Evolutionary conservation across 208 protist genomes (phyloP).

Genomic region (Porcisia hertigi): DNA sequence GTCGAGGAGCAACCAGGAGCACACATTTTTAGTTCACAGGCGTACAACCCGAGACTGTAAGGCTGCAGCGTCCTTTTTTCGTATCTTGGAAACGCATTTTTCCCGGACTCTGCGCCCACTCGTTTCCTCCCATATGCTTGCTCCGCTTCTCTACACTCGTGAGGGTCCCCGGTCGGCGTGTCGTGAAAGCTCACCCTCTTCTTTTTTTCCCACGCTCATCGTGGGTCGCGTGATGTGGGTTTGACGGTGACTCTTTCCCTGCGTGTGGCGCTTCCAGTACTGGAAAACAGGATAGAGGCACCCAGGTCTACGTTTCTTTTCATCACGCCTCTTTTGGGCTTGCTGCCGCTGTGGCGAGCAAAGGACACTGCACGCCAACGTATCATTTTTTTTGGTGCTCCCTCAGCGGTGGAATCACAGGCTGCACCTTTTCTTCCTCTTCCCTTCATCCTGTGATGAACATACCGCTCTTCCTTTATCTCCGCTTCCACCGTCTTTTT

Average conservation of each 20-base stretch:
- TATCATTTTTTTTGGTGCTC: not conserved
- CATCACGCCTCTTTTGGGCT: not conserved
- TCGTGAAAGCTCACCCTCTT: not conserved
- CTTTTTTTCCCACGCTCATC: constrained; percentile 3
- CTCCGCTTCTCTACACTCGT: not conserved
- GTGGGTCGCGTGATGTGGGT: not conserved
- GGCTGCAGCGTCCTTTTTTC: not conserved
- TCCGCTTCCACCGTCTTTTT: not conserved
- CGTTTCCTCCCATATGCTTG: not conserved
- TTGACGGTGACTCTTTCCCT: not conserved
- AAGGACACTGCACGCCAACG: not conserved
- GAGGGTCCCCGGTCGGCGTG: not conserved
- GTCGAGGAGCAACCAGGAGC: not conserved
- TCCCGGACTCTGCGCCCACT: not conserved
- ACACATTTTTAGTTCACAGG: not conserved
- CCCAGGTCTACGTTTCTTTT: not conserved
- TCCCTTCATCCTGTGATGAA: not conserved
- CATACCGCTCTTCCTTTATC: constrained; percentile 7
- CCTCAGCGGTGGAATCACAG: not conserved
- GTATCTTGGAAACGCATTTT: not conserved
- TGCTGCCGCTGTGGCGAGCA: not conserved
- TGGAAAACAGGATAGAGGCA: not conserved
- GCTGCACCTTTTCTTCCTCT: not conserved
- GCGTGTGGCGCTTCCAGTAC: not conserved
- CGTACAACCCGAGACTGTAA: not conserved